phyloP scores from a whole-genome alignment of 805 yeast species.

The Cyberlindnera xylosilytica region DNA sequence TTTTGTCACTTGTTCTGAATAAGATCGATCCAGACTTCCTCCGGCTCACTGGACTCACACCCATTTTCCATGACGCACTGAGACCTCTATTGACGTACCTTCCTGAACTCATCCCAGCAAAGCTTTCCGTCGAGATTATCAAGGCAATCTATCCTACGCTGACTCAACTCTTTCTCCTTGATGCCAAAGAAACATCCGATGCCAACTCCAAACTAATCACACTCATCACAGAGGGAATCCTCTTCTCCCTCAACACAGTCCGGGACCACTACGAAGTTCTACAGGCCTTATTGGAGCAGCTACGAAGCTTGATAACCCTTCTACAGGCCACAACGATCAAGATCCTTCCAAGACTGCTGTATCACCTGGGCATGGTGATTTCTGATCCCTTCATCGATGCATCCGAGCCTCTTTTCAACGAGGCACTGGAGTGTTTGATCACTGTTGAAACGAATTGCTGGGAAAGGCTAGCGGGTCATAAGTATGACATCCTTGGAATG shows the following conservation, averaged over 20 bases:
- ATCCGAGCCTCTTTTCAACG: conserved; percentile 11
- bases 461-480: conserved; percentile 20
- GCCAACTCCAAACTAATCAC: conserved; percentile 8
- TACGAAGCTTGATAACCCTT: conserved; percentile 4
- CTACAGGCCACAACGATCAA: conserved; percentile 11
- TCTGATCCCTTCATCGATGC: conserved; percentile 24
- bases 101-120: conserved; percentile 24
- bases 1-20: conserved; percentile 17
- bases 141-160: conserved; percentile 18
- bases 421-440: conserved; percentile 13
- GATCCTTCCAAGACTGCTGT: conserved; percentile 22
- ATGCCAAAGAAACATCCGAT: neutral
- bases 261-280: conserved; percentile 21
- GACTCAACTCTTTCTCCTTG: conserved; percentile 17
- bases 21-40: conserved; percentile 17
- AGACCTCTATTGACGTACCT: conserved; percentile 25
- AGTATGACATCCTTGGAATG: conserved; percentile 24
- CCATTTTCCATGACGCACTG: conserved; percentile 21
- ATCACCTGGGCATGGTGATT: conserved; percentile 20
- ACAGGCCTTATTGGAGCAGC: conserved; percentile 11
- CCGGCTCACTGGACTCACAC: conserved; percentile 17
- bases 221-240: conserved; percentile 20
- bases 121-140: conserved; percentile 16
- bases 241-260: conserved; percentile 18
- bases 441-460: conserved; percentile 21